phyloP scores from a whole-genome alignment of 1,284 basidiomycete genomes.

The Bondarzewia mesenterica region DNA sequence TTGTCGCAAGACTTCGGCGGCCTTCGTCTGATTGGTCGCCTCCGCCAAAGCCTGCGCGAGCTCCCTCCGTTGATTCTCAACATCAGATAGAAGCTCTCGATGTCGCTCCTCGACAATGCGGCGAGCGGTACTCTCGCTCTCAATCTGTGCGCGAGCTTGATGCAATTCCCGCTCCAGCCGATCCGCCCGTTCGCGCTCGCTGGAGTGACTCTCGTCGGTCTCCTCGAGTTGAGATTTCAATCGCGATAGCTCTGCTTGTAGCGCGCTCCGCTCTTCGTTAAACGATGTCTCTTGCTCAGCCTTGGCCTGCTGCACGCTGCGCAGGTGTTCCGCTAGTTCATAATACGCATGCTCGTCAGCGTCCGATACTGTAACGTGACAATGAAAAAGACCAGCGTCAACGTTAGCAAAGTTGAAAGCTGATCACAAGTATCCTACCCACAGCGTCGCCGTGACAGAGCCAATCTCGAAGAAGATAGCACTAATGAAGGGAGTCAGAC shows the following conservation, averaged over 20 bases:
- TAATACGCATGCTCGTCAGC: constrained; percentile 63
- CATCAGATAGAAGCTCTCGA: constrained; percentile 48
- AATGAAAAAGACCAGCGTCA: constrained; percentile 1
- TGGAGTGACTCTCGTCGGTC: constrained; percentile 27
- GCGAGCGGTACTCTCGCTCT: constrained; percentile 50
- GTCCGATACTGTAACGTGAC: constrained; percentile 42
- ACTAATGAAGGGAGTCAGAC: constrained; percentile 32
- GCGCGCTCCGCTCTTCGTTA: constrained; percentile 41
- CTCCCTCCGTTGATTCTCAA: constrained; percentile 50
- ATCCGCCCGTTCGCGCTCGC: constrained; percentile 42
- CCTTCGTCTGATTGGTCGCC: constrained; percentile 55
- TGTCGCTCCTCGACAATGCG: constrained; percentile 62
- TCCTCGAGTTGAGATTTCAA: constrained; percentile 37
- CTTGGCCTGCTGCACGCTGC: constrained; percentile 44
- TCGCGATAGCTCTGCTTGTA: constrained; percentile 48
- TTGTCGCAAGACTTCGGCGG: constrained; percentile 58
- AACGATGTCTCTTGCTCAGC: constrained; percentile 43
- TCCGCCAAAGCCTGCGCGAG: constrained; percentile 60
- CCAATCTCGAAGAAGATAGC: constrained; percentile 62
- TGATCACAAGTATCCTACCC: constrained; percentile 22
- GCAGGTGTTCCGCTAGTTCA: constrained; percentile 58
- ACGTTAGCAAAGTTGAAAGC: constrained; percentile 3
- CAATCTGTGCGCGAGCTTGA: constrained; percentile 53
- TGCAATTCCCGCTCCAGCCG: constrained; percentile 56
- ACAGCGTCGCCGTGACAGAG: constrained; percentile 61